phyloP scores from a whole-genome alignment of 1,139 yeast genomes.

The Nakaseomyces sp. region DNA sequence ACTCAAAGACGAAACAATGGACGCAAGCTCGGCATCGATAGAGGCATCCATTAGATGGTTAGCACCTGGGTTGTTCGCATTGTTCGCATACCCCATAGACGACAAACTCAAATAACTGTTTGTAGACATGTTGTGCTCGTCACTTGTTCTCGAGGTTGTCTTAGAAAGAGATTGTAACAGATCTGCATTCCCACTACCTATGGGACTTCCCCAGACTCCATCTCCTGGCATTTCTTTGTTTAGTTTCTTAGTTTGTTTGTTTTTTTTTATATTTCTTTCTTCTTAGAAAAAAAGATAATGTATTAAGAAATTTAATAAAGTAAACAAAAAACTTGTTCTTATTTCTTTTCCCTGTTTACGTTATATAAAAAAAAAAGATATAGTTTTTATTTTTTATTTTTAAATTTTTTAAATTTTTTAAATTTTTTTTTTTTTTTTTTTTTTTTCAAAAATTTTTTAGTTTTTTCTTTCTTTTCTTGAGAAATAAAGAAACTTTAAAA shows the following conservation, averaged over 20 bases:
- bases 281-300: neutral
- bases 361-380: too few species aligned
- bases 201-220: conserved; percentile 4
- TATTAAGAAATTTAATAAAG: too few species aligned
- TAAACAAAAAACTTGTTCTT: too few species aligned
- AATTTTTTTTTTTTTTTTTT: too few species aligned
- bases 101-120: neutral
- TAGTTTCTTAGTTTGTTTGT: neutral
- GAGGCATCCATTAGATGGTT: conserved; percentile 6
- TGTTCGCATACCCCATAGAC: neutral
- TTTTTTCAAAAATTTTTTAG: too few species aligned
- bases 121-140: neutral
- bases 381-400: too few species aligned
- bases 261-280: neutral
- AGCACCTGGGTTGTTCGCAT: neutral
- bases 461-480: too few species aligned
- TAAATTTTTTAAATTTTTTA: too few species aligned
- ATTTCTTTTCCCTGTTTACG: too few species aligned
- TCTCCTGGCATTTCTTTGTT: neutral
- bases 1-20: conserved; percentile 31
- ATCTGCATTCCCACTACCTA: conserved; percentile 1
- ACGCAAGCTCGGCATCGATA: conserved; percentile 30
- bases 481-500: too few species aligned
- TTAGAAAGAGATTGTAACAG: conserved; percentile 1
- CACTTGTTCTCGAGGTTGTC: conserved; percentile 1